Evolutionary conservation across 495 filamentous ascomycete species (phyloP), one percentile per base, ranked within the genome.

Genomic region (Podospora fimiseda): DNA sequence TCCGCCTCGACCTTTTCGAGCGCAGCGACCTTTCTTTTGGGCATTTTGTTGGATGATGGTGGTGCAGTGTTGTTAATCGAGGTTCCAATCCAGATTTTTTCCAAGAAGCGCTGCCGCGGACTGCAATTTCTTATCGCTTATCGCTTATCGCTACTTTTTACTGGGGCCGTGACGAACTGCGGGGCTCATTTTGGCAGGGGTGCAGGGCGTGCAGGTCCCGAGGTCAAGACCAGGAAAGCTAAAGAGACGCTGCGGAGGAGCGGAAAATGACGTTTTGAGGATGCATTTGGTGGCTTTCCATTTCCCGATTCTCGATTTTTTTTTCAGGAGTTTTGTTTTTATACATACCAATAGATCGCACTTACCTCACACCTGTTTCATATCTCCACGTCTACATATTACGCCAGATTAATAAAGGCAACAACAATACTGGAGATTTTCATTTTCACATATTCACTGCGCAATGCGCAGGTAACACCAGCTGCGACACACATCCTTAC

Each of bases 1-100:
- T 96, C 90, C 23, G 89, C 90, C 61, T 96, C 91, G 59, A 94
- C 83, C 78, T 96, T 96, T 72, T 96, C 90, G 62, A 95, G 80
- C 38, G 91, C 91, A 27, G 86, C 87, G 37, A 95, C 74, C 72
- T 91, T 92, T 69, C 89, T 80, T 66, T 95, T 95, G 36, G 79
- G 81, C 85, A 89, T 91, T 48, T 61, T 74, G 63, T 51, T 58
- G n/a, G 9, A 16, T 9, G 39, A 33, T 21, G 20, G 18, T 30
- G 43, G 36, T 9, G 18, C 9, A 38, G 33, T 20, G 4, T 36
- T 39, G 23, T 38, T 18, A n/a, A 43, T 22, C 47, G 39, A 47
- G 24, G 36, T 58, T 61, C 60, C 43, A 45, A 20, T 45, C 43
- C n/a, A 45, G 43, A 45, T 45, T 62, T 56, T 55, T 40, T 44